A percentile compares a stretch with the other conserved stretches of the same genome.
These are phyloP conservation scores for Microdochium trichocladiopsis DNA, from an alignment of 2,329 filamentous ascomycete genomes.

Conservation along the genomic window DNA sequence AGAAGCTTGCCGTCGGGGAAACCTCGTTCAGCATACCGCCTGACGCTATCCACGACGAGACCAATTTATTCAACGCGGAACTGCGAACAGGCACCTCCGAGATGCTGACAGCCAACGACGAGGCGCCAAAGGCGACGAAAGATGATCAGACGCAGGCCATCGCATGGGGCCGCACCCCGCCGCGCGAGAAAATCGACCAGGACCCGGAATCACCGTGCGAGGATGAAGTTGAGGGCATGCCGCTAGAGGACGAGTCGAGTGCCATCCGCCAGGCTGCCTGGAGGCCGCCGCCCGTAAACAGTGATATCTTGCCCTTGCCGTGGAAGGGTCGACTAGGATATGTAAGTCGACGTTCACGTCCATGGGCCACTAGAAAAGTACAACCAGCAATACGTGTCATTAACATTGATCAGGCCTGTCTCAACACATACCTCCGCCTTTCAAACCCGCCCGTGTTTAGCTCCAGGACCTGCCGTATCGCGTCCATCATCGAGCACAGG, in stretches of 20 bases:
- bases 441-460: slow-evolving; percentile 81
- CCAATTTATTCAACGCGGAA: slow-evolving; percentile 7
- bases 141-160: neutral
- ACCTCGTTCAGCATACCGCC: slow-evolving; percentile 18
- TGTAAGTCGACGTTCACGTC: slow-evolving; percentile 53
- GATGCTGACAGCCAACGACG: neutral
- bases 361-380: no score
- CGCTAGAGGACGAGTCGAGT: neutral
- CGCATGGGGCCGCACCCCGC: neutral
- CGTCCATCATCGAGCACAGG: slow-evolving; percentile 83
- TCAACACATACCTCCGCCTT: slow-evolving; percentile 84
- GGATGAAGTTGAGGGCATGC: slow-evolving; percentile 7
- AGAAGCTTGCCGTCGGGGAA: slow-evolving; percentile 38
- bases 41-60: slow-evolving; percentile 4
- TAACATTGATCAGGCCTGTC: slow-evolving; percentile 69
- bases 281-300: slow-evolving; percentile 73
- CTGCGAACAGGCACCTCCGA: neutral
- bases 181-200: neutral
- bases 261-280: slow-evolving; percentile 23
- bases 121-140: neutral
- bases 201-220: slow-evolving; percentile 5
- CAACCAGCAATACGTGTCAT: no score
- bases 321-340: slow-evolving; percentile 90
- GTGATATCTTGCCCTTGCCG: slow-evolving; percentile 73
- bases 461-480: slow-evolving; percentile 84